These are phyloP conservation scores for Tolypocladium tundrense DNA, from an alignment of 2,329 filamentous ascomycete genomes.

Conservation along the genomic window DNA sequence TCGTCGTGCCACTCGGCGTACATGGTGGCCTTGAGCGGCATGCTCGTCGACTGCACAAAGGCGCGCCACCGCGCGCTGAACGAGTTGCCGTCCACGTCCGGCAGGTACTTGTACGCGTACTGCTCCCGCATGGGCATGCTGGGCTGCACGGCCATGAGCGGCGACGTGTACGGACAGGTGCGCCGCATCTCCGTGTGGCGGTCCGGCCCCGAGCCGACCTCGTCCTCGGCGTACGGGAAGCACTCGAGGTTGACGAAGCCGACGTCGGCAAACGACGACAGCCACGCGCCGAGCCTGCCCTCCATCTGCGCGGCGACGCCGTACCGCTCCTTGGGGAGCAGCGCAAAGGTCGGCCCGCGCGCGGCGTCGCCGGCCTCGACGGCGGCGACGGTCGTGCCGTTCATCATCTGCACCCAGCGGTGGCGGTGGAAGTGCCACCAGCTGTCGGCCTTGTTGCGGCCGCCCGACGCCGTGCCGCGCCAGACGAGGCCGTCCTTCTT, in stretches of 20 bases:
- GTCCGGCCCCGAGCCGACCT: not conserved
- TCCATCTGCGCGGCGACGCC: slow-evolving; percentile 24
- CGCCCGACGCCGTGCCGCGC: slow-evolving; percentile 57
- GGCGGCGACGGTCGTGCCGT: slow-evolving; percentile 44
- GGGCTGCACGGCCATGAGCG: not conserved
- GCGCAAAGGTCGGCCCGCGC: slow-evolving; percentile 35
- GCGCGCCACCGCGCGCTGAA: slow-evolving; percentile 53
- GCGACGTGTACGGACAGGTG: not conserved
- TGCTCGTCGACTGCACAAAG: slow-evolving; percentile 52
- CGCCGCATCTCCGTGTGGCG: not conserved
- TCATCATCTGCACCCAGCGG: slow-evolving; percentile 58
- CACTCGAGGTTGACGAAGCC: slow-evolving; percentile 31
- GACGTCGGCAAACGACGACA: slow-evolving; percentile 28
- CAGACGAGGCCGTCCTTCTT: slow-evolving; percentile 49
- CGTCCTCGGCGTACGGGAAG: slow-evolving; percentile 20
- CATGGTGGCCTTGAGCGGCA: slow-evolving; percentile 62
- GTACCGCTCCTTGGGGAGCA: slow-evolving; percentile 33
- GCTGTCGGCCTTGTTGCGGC: slow-evolving; percentile 37
- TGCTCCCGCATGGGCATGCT: slow-evolving; percentile 33
- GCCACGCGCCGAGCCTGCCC: slow-evolving; percentile 28
- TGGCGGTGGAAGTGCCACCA: slow-evolving; percentile 63
- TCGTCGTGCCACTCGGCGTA: slow-evolving; percentile 69
- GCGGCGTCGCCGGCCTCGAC: slow-evolving; percentile 29
- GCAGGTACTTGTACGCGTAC: slow-evolving; percentile 53
- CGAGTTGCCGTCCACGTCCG: slow-evolving; percentile 60